phyloP scores from a whole-genome alignment of 2,329 filamentous ascomycete species.

The Plenodomus biglobosus region DNA sequence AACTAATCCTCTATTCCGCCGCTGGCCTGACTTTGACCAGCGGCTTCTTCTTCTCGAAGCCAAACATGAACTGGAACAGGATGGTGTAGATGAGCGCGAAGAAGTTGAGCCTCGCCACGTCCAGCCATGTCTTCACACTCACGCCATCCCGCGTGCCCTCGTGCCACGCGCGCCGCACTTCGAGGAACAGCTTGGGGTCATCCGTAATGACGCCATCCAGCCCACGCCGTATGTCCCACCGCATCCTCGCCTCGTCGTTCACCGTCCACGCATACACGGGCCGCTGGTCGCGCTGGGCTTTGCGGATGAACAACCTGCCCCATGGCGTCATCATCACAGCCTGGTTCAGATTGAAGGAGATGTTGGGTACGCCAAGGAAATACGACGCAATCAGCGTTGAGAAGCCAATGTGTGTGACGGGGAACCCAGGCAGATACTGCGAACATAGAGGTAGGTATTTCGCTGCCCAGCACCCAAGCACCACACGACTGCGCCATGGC shows the following conservation, averaged over 20 bases:
- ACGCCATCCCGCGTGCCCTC: conserved; percentile 37
- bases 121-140: conserved; percentile 31
- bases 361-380: conserved; percentile 67
- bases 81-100: conserved; percentile 38
- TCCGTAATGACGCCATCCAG: conserved; percentile 87
- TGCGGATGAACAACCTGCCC: conserved; percentile 66
- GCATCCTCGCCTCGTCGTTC: conserved; percentile 77
- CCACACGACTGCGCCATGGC: conserved; percentile 72
- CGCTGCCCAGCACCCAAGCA: conserved; percentile 82
- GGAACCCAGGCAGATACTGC: conserved; percentile 63
- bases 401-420: conserved; percentile 68
- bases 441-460: conserved; percentile 68
- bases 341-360: conserved; percentile 79
- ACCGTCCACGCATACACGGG: conserved; percentile 83
- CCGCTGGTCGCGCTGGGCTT: conserved; percentile 58
- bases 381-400: conserved; percentile 68
- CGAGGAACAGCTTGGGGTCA: conserved; percentile 68
- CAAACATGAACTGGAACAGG: conserved; percentile 37
- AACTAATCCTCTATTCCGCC: conserved; percentile 1
- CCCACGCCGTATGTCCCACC: conserved; percentile 68
- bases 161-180: conserved; percentile 54
- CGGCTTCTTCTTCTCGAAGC: conserved; percentile 24
- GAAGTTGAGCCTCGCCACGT: conserved; percentile 38
- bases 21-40: conserved; percentile 9
- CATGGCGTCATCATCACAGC: conserved; percentile 67